These are phyloP conservation scores for Coniferiporia weirii DNA, from an alignment of 1,284 basidiomycete species.

Conservation along the genomic window DNA sequence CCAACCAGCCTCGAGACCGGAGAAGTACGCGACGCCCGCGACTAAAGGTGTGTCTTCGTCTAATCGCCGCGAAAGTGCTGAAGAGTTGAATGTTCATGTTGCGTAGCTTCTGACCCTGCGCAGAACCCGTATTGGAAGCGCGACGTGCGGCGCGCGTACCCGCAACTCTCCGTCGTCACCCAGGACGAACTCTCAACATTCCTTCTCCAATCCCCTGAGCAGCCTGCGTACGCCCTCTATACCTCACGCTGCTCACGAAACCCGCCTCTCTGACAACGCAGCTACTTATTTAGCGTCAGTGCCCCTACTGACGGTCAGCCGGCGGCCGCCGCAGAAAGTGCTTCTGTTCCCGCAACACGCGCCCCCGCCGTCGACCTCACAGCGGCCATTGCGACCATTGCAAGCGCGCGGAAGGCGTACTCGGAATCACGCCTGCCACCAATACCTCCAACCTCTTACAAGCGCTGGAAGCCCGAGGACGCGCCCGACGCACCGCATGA, in stretches of 20 bases:
- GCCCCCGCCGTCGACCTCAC: conserved; percentile 52
- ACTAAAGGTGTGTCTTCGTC: conserved; percentile 62
- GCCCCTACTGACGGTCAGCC: conserved; percentile 45
- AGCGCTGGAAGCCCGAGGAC: conserved; percentile 65
- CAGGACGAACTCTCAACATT: conserved; percentile 77
- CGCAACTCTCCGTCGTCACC: conserved; percentile 79
- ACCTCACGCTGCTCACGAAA: background rate
- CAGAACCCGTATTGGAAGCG: conserved; percentile 93
- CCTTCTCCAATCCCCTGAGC: conserved; percentile 74
- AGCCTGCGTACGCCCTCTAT: conserved; percentile 48
- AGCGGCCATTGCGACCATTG: conserved; percentile 63
- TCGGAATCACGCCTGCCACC: conserved; percentile 69
- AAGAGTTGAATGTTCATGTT: conserved; percentile 7
- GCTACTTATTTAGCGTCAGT: conserved; percentile 42
- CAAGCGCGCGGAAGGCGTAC: conserved; percentile 57
- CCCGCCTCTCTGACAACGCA: conserved; percentile 17
- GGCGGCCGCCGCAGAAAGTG: conserved; percentile 28
- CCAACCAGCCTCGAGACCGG: conserved; percentile 81
- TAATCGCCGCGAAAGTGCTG: background rate
- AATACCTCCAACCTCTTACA: conserved; percentile 53
- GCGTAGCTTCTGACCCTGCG: conserved; percentile 70
- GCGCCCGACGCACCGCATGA: conserved; percentile 73
- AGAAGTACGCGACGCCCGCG: conserved; percentile 81
- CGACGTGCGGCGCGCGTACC: conserved; percentile 88
- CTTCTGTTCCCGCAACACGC: conserved; percentile 43